Evolutionary conservation across 345 rosid genomes (phyloP), one percentile per base, ranked within the genome.

Genomic region (Ceriops zippeliana): DNA sequence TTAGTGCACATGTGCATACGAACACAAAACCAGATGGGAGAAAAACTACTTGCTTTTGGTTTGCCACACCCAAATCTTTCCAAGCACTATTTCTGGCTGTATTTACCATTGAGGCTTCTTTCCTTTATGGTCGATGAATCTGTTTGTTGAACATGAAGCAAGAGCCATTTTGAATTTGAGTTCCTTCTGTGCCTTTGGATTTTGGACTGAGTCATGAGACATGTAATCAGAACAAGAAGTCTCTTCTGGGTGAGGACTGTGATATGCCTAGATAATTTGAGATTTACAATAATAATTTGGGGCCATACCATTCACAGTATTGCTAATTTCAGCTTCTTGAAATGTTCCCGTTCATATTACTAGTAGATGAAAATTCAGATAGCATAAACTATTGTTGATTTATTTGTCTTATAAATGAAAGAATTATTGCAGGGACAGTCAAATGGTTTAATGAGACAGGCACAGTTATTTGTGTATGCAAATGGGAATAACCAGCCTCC

Each of bases 401-500:
- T 67, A 37, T 53, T 65, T 54, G 5, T 22, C 65, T 11, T 59
- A 42, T 35, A 68, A 66, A 58, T 31, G 15, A 19, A 63, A 66
- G 49, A 63, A 58, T 34, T 70, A 47, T 79, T 87, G 79, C 83
- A 83, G 87, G 75, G 65, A 56, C 75, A 59, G 11, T 78, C 68
- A 13, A 62, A 61, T 66, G 73, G 62, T 62, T 54, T 79, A 62
- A 77, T 79, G 82, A 67, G 15, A 69, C 67, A 73, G 66, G 85
- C 80, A 32, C 80, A 75, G 46, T 51, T 73, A 27, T 84, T 84
- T 70, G 7, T 77, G 31, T 81, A 79, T n/a, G 82, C 66, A 31
- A 77, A 84, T 35, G 85, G 87, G 62, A 81, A 70, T 34, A 54
- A 68, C 38, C 70, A 63, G 16, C 80, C 80, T 57, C 85, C 87